phyloP scores from a whole-genome alignment of 352 stramenopile genomes.

The Globisporangium cystogenes region DNA sequence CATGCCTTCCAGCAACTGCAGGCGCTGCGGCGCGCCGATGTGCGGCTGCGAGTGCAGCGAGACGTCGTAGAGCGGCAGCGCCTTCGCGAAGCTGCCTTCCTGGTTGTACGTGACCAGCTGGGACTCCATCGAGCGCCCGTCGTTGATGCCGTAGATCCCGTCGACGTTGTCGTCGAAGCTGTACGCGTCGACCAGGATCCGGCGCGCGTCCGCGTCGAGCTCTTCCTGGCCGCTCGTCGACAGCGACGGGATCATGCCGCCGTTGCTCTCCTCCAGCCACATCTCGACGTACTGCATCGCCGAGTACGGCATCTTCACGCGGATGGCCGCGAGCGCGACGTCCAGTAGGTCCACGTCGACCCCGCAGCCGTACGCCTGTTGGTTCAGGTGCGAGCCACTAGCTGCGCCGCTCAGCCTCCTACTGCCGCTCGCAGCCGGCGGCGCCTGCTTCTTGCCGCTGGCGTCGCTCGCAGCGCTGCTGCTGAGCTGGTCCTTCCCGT shows the following conservation, averaged over 20 bases:
- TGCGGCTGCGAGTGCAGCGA: constrained; percentile 29
- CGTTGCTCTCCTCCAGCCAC: constrained; percentile 66
- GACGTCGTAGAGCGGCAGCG: constrained; percentile 71
- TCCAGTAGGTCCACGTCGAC: constrained; percentile 59
- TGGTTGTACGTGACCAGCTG: constrained; percentile 72
- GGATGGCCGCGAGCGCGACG: constrained; percentile 55
- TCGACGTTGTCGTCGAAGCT: constrained; percentile 60
- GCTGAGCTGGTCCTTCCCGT: constrained; percentile 22
- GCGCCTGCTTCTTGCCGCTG: not conserved
- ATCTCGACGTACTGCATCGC: constrained; percentile 89
- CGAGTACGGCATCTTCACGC: constrained; percentile 83
- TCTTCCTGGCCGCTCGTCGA: constrained; percentile 18
- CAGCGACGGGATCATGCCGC: constrained; percentile 36
- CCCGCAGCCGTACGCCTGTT: constrained; percentile 46
- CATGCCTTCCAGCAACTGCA: constrained; percentile 34
- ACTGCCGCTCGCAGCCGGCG: not conserved
- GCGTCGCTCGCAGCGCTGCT: constrained; percentile 5
- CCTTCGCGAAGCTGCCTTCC: constrained; percentile 49
- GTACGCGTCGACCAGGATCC: constrained; percentile 64
- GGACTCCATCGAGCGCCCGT: constrained; percentile 58
- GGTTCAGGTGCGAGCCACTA: constrained; percentile 17
- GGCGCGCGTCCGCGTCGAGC: constrained; percentile 27
- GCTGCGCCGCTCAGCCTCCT: not conserved
- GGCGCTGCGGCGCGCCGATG: not conserved
- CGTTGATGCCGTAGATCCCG: constrained; percentile 75